Base-by-base conservation (phyloP, 106 monocot species). In the Agapanthus africanus region DNA sequence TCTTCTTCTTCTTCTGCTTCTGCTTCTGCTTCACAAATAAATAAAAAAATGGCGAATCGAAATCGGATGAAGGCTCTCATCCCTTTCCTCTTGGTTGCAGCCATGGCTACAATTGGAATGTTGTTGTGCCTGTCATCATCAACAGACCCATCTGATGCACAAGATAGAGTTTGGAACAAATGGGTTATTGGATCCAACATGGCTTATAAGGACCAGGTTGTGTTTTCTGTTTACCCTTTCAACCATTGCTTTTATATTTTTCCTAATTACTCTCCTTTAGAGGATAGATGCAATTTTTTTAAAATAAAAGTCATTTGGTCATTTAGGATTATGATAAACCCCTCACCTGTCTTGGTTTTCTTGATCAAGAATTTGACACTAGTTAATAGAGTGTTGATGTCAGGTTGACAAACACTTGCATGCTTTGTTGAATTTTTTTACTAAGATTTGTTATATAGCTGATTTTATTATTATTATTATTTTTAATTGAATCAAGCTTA, bases 31-130 rank as follows among this genome's bases (percentile, higher is more conserved):
- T n/a, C n/a, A n/a, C n/a, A n/a, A n/a, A n/a, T n/a, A n/a, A n/a
- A n/a, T n/a, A n/a, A n/a, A n/a, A n/a, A 37, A 63, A 59, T 63
- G 62, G 18, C 62, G 4, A 63, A 37, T 19, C 19, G 13, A 1
- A 63, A 63, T 36, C 16, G n/a, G n/a, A 34, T 63, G n/a, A 63
- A 63, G 8, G 4, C 62, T 37, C 15, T 63, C 62, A 63, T 37
- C 37, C 34, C 35, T 21, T 63, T 5, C 11, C n/a, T 63, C 3
- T 36, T 37, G 4, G 25, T 35, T 3, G 34, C 37, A 63, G 35
- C 37, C 62, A 37, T 63, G 37, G 62, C 62, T n/a, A 63, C 7
- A 37, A 8, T 21, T 37, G 1, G 15, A 18, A 6, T 63, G 7
- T 34, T 35, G 11, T 21, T 37, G 19, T 63, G 18, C 27, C 19